Evolutionary conservation across 2,329 filamentous ascomycete species (phyloP), one percentile per base, ranked within the genome.

Genomic region (Stachybotrys echinatus): DNA sequence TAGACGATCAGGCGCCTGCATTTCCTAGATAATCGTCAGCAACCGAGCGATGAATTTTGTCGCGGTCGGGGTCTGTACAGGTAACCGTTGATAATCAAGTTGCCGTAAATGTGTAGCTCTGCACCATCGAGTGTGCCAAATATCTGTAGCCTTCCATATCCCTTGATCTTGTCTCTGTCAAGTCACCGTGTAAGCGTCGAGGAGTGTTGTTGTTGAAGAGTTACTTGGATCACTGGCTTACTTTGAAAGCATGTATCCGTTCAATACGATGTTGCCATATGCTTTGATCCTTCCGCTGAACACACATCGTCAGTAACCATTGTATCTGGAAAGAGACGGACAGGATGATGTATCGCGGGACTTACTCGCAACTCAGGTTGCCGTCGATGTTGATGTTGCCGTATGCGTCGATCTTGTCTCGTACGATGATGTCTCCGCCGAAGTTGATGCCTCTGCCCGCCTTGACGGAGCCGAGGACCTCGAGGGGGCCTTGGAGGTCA

Each of bases 31-130:
- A 6, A 12, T 31, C 12, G 27, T 31, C 12, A 31, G 27, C 12
- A 31, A 7, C 7, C 12, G 27, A 12, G 27, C 7, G 27, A 7
- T 31, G 27, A n/a, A n/a, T n/a, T n/a, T 31, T 6, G 27, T 31
- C 12, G 27, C 27, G 27, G 27, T 12, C 27, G 12, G 27, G 27
- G 12, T 31, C 14, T 64, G 56, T 54, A 76, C 74, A 76, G 52
- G 50, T 67, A 70, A 46, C 74, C 74, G 10, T 70, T 68, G 51
- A 77, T 69, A 40, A 61, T 70, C 40, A 76, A 59, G 46, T 72
- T 72, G 7, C 74, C 74, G 58, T 74, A 77, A 12, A 77, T 71
- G 51, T 77, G 73, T 18, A 77, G 58, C 23, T 72, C 69, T 4
- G 65, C 60, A 12, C 67, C 72, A 38, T 76, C 67, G 6, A 74